Evolutionary conservation across 495 filamentous ascomycete species (phyloP), one percentile per base, ranked within the genome.

Genomic region (Niebla homalea): DNA sequence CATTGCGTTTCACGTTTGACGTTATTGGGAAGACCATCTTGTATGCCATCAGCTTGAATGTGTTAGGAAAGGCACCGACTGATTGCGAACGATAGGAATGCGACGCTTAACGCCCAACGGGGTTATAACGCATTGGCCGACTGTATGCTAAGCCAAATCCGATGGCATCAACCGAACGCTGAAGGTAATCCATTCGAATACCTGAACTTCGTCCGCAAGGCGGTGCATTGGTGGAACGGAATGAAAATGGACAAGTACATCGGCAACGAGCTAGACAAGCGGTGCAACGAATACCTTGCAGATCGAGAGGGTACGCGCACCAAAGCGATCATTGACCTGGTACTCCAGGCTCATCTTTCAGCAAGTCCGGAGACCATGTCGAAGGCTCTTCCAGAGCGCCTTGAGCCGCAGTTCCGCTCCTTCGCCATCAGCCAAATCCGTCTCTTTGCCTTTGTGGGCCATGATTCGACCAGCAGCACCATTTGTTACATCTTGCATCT

Each of bases 391-490:
- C 29, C 29, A 32, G 7, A 32, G 29, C 29, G 29, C 29, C 29
- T 32, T 32, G 50, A 57, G 19, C 29, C 29, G 29, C 29, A 32
- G 7, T 55, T 55, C 50, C 39, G 29, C 36, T 21, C 14, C n/a
- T 42, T 42, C 10, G 55, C 50, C 36, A 47, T 53, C 0, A 39
- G 43, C 40, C 61, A 58, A 36, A 59, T 60, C 47, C 60, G 61
- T 50, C 57, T 56, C 42, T 64, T 66, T 59, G 56, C 64, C 63
- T 73, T 69, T 65, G 62, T 62, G 59, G 57, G 58, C 57, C 63
- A 62, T 60, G 65, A 64, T 57, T 65, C 64, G 36, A 64, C 61
- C 43, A 58, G 47, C 55, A 56, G 57, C 48, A 55, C 40, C 39
- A 53, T 56, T 43, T 54, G 22, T 58, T 60, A 51, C 36, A 43